A percentile compares a stretch with the other conserved stretches of the same genome.
Evolutionary conservation across 768 basidiomycete genomes (phyloP).

Genomic region (Lactarius sp.): DNA sequence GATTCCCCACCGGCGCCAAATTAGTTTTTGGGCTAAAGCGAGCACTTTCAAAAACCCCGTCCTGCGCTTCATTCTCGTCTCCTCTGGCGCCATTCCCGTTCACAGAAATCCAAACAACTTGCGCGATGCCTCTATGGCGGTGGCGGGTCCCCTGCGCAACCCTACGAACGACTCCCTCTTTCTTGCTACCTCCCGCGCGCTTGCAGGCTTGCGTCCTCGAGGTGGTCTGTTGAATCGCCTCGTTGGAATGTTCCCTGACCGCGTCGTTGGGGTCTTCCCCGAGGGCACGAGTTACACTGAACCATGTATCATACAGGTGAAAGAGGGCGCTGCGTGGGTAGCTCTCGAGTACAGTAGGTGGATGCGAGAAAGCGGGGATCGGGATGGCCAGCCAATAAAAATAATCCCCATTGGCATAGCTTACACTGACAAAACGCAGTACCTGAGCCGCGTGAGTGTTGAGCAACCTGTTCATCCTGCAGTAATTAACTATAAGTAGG

Average conservation of each 20-base stretch:
- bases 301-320: constrained; percentile 85
- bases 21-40: constrained; percentile 94
- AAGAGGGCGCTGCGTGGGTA: constrained; percentile 95
- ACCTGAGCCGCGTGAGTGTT: constrained; percentile 73
- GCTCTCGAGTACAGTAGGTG: constrained; percentile 89
- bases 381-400: constrained; percentile 42
- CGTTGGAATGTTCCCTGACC: constrained; percentile 11
- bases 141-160: neutral
- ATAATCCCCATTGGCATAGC: constrained; percentile 76
- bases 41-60: constrained; percentile 76
- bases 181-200: constrained; percentile 79
- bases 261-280: constrained; percentile 85
- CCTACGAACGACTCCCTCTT: constrained; percentile 47
- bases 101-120: constrained; percentile 91
- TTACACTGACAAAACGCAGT: constrained; percentile 67
- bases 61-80: constrained; percentile 65
- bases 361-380: constrained; percentile 49
- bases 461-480: neutral
- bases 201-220: constrained; percentile 56
- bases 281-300: constrained; percentile 96
- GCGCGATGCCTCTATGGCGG: constrained; percentile 38
- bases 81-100: constrained; percentile 93
- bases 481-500: neutral
- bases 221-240: constrained; percentile 9
- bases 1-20: constrained; percentile 73